Conservation (phyloP, 148 eudicot species). For the Camellia granthamiana region DNA sequence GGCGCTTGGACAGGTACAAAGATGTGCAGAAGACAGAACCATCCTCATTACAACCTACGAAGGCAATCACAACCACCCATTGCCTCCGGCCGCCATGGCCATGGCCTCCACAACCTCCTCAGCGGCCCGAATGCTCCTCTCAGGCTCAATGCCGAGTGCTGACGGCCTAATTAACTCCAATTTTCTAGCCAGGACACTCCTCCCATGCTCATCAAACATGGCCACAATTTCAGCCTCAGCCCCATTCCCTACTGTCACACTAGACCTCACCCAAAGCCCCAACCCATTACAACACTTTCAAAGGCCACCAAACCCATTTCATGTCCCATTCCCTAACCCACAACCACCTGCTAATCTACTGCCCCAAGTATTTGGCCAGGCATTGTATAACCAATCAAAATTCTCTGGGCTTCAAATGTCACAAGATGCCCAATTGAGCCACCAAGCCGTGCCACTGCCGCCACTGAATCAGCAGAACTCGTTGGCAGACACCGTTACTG, state of each 20-base stretch:
- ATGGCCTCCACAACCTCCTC: slow-evolving; percentile 68
- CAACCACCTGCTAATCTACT: slow-evolving; percentile 21
- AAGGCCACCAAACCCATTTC: slow-evolving; percentile 25
- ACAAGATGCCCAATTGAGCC: slow-evolving; percentile 6
- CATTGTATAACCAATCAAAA: slow-evolving; percentile 51
- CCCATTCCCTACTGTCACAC: slow-evolving; percentile 56
- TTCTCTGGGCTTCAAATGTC: slow-evolving; percentile 63
- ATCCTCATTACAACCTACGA: slow-evolving; percentile 64
- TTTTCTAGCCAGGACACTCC: slow-evolving; percentile 40
- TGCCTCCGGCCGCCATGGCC: slow-evolving; percentile 66
- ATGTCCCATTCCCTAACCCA: slow-evolving; percentile 23
- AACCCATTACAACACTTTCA: slow-evolving; percentile 29
- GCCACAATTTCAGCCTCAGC: slow-evolving; percentile 60
- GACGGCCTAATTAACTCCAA: slow-evolving; percentile 47
- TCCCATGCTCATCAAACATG: slow-evolving; percentile 50
- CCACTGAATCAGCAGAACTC: slow-evolving; percentile 13
- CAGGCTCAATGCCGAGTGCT: slow-evolving; percentile 58
- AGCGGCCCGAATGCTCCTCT: slow-evolving; percentile 59
- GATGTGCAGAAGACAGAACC: slow-evolving; percentile 64
- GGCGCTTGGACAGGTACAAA: slow-evolving; percentile 46
- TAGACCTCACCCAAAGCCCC: slow-evolving; percentile 53
- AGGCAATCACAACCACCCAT: slow-evolving; percentile 65
- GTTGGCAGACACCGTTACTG: slow-evolving; percentile 39
- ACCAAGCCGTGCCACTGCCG: not conserved
- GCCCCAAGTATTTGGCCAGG: slow-evolving; percentile 49